phyloP scores from a whole-genome alignment of 805 yeast genomes.

The Yarrowia alimentaria region DNA sequence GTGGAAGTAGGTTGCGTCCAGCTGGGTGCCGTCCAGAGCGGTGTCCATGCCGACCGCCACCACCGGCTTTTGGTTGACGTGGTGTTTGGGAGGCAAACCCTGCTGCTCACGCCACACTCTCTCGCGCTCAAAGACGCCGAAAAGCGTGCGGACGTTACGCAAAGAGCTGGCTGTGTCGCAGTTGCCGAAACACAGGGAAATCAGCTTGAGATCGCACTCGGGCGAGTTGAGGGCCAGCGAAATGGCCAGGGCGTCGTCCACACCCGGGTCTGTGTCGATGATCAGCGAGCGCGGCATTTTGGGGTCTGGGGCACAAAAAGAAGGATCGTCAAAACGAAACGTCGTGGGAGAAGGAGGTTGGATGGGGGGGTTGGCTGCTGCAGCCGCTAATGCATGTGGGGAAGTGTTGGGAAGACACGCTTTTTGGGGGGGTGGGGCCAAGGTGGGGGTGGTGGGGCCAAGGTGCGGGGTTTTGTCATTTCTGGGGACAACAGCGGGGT shows the following conservation, averaged over 20 bases:
- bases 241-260: slow-evolving; percentile 45
- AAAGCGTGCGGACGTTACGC: slow-evolving; percentile 40
- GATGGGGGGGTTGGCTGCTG: no score
- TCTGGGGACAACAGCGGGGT: no score
- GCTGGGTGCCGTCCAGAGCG: slow-evolving; percentile 36
- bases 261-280: slow-evolving; percentile 47
- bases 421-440: no score
- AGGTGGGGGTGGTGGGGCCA: no score
- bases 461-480: no score
- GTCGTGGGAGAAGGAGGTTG: background rate
- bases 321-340: background rate
- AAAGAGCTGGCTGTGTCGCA: slow-evolving; percentile 40
- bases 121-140: slow-evolving; percentile 41
- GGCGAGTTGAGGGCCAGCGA: slow-evolving; percentile 41
- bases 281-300: slow-evolving; percentile 33
- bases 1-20: slow-evolving; percentile 44
- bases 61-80: slow-evolving; percentile 38
- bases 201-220: slow-evolving; percentile 36
- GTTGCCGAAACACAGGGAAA: slow-evolving; percentile 44
- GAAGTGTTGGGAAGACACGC: no score
- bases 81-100: slow-evolving; percentile 32
- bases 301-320: background rate
- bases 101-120: slow-evolving; percentile 33
- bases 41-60: slow-evolving; percentile 40
- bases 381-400: no score